Percentiles rank a stretch among this genome's conserved stretches.
These are phyloP conservation scores for Fraxinus nigra DNA, from an alignment of 305 asterid genomes.

Conservation along the genomic window DNA sequence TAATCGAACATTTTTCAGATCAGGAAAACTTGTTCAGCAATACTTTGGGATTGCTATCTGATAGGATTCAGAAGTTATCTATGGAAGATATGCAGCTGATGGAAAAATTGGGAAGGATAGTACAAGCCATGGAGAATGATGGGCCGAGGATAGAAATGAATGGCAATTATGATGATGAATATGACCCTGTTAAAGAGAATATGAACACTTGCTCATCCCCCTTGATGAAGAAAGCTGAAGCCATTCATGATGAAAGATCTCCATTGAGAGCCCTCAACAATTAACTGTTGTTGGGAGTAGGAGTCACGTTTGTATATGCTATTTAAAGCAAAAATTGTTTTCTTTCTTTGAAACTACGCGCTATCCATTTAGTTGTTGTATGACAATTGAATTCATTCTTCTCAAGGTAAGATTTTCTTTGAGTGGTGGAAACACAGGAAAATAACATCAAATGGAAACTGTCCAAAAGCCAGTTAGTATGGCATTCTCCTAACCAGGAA, in stretches of 20 bases:
- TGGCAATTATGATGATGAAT: slow-evolving; percentile 29
- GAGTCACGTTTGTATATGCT: not conserved
- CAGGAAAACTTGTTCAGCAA: slow-evolving; percentile 34
- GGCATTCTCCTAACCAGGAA: not conserved
- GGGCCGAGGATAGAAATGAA: slow-evolving; percentile 9
- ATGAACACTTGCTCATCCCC: slow-evolving; percentile 30
- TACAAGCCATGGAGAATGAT: slow-evolving; percentile 29
- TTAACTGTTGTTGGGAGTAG: slow-evolving; percentile 13
- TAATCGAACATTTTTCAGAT: slow-evolving; percentile 31
- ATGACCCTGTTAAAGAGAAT: slow-evolving; percentile 58
- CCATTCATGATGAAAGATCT: slow-evolving; percentile 48
- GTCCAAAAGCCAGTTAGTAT: not conserved
- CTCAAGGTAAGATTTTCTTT: not conserved
- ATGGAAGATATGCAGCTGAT: slow-evolving; percentile 52
- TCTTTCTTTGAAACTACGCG: not conserved
- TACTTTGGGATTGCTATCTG: slow-evolving; percentile 34
- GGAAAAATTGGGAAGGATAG: slow-evolving; percentile 49
- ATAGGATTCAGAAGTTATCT: slow-evolving; percentile 35
- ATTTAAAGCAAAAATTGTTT: not conserved
- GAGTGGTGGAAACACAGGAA: too few relatives aligned
- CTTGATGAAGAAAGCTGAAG: slow-evolving; percentile 48
- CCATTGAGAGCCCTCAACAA: slow-evolving; percentile 71
- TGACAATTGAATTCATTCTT: not conserved
- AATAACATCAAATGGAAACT: too few relatives aligned
- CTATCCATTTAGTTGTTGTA: not conserved